Percentiles rank a stretch among this genome's conserved stretches.
These are phyloP conservation scores for Pezicula carpinea DNA, from an alignment of 2,329 filamentous ascomycete genomes.

Conservation along the genomic window DNA sequence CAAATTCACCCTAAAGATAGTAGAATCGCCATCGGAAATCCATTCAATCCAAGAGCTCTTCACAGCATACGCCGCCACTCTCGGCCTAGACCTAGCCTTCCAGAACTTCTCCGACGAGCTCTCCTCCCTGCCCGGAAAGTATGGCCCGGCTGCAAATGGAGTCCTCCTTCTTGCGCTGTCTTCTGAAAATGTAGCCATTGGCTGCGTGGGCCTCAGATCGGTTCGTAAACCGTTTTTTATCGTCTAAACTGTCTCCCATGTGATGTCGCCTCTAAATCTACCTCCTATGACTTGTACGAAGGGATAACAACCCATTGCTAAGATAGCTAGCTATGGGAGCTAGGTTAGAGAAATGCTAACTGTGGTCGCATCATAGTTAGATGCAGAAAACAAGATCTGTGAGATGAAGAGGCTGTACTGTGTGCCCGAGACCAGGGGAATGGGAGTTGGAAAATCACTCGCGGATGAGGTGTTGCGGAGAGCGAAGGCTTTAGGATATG, in stretches of 20 bases:
- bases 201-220: slow-evolving; percentile 46
- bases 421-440: slow-evolving; percentile 39
- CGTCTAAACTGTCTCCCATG: not conserved
- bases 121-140: slow-evolving; percentile 47
- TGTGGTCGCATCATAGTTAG: too few relatives aligned
- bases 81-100: slow-evolving; percentile 51
- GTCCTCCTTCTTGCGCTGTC: slow-evolving; percentile 41
- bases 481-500: slow-evolving; percentile 44
- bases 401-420: slow-evolving; percentile 58
- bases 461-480: slow-evolving; percentile 38
- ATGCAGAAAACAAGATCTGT: slow-evolving; percentile 4
- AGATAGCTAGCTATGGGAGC: too few relatives aligned
- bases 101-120: slow-evolving; percentile 52
- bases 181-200: slow-evolving; percentile 29
- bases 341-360: too few relatives aligned
- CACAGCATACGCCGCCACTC: slow-evolving; percentile 35
- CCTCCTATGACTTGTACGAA: too few relatives aligned
- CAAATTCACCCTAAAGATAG: slow-evolving; percentile 29
- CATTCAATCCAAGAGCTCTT: slow-evolving; percentile 37
- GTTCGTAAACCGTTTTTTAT: slow-evolving; percentile 18
- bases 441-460: slow-evolving; percentile 43
- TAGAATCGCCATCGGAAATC: slow-evolving; percentile 37
- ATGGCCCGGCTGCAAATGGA: slow-evolving; percentile 37
- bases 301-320: too few relatives aligned
- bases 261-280: too few relatives aligned